Evolutionary conservation across 2,329 filamentous ascomycete species (phyloP).

Genomic region (Nothophaeocryptopus gaeumannii): DNA sequence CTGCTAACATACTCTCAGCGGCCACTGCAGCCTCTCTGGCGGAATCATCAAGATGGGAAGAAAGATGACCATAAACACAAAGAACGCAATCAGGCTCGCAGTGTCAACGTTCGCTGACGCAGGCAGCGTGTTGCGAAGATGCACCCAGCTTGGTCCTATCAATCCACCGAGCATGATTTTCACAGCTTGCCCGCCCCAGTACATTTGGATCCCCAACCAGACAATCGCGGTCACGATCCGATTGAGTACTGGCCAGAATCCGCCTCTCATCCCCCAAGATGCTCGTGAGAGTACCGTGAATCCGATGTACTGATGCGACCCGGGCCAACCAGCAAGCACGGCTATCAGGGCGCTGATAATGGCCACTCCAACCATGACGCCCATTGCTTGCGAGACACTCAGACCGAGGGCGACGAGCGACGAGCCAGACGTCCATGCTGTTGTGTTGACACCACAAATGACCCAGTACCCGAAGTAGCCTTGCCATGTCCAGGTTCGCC

Average conservation of each 20-base stretch:
- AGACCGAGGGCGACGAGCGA: conserved; percentile 16
- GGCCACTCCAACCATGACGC: conserved; percentile 34
- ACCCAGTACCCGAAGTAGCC: conserved; percentile 21
- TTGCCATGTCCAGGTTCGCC: conserved; percentile 21
- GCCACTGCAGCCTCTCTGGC: conserved; percentile 16
- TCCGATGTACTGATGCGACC: conserved; percentile 35
- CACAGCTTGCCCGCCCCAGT: conserved; percentile 20
- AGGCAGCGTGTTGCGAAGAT: conserved; percentile 17
- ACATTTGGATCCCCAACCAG: conserved; percentile 26
- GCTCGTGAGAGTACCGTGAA: conserved; percentile 34
- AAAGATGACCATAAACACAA: conserved; percentile 16
- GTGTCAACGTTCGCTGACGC: conserved; percentile 18
- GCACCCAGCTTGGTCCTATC: conserved; percentile 10
- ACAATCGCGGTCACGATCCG: conserved; percentile 26
- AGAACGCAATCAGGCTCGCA: conserved; percentile 17
- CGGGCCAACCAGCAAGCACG: conserved; percentile 37
- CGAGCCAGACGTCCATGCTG: conserved; percentile 15
- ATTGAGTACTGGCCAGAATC: conserved; percentile 27
- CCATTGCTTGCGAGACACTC: conserved; percentile 28
- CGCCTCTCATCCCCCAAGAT: conserved; percentile 23
- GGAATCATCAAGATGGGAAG: conserved; percentile 13
- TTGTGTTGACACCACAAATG: conserved; percentile 19
- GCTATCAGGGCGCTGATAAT: conserved; percentile 35
- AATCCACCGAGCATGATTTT: conserved; percentile 20
- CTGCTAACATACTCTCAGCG: background rate